Evolutionary conservation across 1,284 basidiomycete species (phyloP).

Genomic region (Ceratobasidium sp.): DNA sequence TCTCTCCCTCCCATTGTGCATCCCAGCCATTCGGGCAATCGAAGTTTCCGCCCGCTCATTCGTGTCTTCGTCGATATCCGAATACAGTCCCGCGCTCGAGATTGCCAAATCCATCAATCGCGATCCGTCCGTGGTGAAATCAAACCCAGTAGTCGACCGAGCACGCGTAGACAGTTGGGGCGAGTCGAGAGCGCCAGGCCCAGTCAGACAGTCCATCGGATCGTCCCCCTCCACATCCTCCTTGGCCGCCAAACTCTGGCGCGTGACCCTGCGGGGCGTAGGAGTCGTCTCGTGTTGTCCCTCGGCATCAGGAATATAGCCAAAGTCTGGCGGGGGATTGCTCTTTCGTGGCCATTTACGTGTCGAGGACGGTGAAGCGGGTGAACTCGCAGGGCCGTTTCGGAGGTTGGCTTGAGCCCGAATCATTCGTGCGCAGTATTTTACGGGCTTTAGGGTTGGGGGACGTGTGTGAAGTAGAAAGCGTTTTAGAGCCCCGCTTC

Average conservation of each 20-base stretch:
- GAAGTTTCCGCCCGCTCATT: constrained; percentile 4
- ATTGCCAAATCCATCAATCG: constrained; percentile 15
- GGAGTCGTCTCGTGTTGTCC: neutral
- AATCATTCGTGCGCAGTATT: neutral
- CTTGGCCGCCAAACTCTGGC: neutral
- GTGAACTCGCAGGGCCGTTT: constrained; percentile 20
- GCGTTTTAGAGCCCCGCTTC: constrained; percentile 11
- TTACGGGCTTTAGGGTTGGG: constrained; percentile 40
- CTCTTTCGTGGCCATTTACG: constrained; percentile 25
- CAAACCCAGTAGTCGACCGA: constrained; percentile 20
- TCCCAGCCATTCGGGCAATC: constrained; percentile 10
- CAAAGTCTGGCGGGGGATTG: constrained; percentile 11
- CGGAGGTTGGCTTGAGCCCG: neutral
- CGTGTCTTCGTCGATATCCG: constrained; percentile 24
- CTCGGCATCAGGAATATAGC: neutral
- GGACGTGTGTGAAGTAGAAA: neutral
- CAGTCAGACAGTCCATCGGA: constrained; percentile 28
- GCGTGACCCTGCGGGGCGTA: neutral
- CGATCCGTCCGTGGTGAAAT: constrained; percentile 9
- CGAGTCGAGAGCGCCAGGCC: constrained; percentile 9
- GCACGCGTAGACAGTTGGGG: constrained; percentile 7
- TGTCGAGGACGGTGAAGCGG: neutral
- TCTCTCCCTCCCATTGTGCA: neutral
- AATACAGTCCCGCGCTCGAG: constrained; percentile 38
- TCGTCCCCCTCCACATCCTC: constrained; percentile 10